Conservation (phyloP, 2,329 filamentous ascomycete genomes). For the Kalmusia sp. region DNA sequence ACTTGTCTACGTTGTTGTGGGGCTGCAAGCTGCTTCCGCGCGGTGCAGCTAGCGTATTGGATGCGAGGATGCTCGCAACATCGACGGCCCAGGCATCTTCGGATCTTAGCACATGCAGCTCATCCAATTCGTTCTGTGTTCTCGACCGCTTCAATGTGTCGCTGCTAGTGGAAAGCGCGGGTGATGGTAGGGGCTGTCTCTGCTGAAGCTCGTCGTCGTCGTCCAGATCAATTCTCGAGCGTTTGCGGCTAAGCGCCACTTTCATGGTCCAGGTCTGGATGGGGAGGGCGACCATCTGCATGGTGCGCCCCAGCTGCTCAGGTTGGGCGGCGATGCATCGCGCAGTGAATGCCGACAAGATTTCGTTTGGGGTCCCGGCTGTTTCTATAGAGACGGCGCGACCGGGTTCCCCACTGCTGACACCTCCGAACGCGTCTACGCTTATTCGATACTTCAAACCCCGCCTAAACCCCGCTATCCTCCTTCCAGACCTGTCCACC, state of each 20-base stretch:
- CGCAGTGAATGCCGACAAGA: background rate
- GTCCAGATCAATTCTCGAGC: slow-evolving; percentile 37
- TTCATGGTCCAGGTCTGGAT: slow-evolving; percentile 35
- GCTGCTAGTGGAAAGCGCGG: slow-evolving; percentile 22
- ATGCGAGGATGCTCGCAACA: slow-evolving; percentile 36
- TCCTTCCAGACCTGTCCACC: slow-evolving; percentile 4
- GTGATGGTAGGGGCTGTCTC: slow-evolving; percentile 23
- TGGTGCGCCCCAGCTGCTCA: slow-evolving; percentile 10
- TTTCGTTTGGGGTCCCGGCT: slow-evolving; percentile 5
- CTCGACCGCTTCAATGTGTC: slow-evolving; percentile 43
- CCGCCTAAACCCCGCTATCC: slow-evolving; percentile 10
- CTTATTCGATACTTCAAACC: slow-evolving; percentile 1
- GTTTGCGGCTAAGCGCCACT: slow-evolving; percentile 40
- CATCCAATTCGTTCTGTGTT: slow-evolving; percentile 45
- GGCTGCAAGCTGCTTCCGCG: slow-evolving; percentile 23
- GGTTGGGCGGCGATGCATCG: slow-evolving; percentile 9
- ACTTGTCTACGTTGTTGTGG: slow-evolving; percentile 37
- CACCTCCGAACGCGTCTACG: slow-evolving; percentile 4
- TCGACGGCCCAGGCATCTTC: slow-evolving; percentile 44
- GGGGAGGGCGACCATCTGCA: slow-evolving; percentile 26
- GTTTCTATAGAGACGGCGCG: slow-evolving; percentile 32
- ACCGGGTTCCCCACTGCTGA: slow-evolving; percentile 1
- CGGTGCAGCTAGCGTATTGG: slow-evolving; percentile 28
- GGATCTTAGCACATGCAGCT: slow-evolving; percentile 34
- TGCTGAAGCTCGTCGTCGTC: slow-evolving; percentile 26